Conservation (phyloP, 495 filamentous ascomycete species). For the Cairneyella variabilis region DNA sequence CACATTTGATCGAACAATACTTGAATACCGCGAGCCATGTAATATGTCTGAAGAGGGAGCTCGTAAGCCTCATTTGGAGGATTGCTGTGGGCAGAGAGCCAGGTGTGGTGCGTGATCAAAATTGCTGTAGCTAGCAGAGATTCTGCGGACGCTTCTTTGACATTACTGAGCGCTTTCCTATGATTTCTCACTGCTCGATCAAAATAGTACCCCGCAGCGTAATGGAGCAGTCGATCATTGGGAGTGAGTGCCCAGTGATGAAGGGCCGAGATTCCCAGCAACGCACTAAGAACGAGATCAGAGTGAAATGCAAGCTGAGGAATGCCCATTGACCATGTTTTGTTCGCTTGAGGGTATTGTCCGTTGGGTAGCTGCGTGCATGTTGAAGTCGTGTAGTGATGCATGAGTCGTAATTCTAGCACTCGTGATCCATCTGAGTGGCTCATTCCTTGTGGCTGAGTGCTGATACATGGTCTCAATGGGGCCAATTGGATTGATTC, state of each 20-base stretch:
- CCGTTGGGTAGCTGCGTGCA: background rate
- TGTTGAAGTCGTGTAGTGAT: slow-evolving; percentile 18
- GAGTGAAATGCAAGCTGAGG: slow-evolving; percentile 10
- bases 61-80: background rate
- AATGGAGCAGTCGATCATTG: background rate
- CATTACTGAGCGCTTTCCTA: background rate
- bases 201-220: slow-evolving; percentile 11
- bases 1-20: slow-evolving; percentile 5
- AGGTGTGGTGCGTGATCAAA: slow-evolving; percentile 15
- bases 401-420: slow-evolving; percentile 17
- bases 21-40: slow-evolving; percentile 7
- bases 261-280: slow-evolving; percentile 11
- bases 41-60: slow-evolving; percentile 4
- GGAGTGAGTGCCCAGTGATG: slow-evolving; percentile 15
- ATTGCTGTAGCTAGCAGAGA: slow-evolving; percentile 13
- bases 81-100: slow-evolving; percentile 3
- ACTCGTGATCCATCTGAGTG: slow-evolving; percentile 15
- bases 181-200: slow-evolving; percentile 13
- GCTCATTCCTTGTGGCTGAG: background rate
- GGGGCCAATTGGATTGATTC: slow-evolving; percentile 32
- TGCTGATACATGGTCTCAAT: slow-evolving; percentile 26
- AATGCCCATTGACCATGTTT: slow-evolving; percentile 15
- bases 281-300: slow-evolving; percentile 11
- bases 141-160: slow-evolving; percentile 4
- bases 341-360: background rate